These are phyloP conservation scores for Fomitopsis pinicola DNA, from an alignment of 1,284 basidiomycete genomes.

Conservation along the genomic window DNA sequence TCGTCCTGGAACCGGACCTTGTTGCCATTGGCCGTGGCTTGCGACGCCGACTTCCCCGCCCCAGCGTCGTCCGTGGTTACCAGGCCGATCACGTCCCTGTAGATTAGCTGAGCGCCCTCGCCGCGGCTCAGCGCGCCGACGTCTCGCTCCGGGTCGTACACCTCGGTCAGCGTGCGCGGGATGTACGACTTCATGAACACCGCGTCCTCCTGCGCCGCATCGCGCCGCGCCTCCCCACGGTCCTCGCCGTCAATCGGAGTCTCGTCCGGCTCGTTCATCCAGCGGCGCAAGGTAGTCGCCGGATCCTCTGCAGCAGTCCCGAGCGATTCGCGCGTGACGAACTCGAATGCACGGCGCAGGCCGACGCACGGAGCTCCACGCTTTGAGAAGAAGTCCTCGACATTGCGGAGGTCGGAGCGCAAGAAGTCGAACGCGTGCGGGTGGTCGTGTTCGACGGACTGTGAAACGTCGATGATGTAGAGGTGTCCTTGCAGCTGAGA, in stretches of 20 bases:
- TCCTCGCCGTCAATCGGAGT: conserved; percentile 18
- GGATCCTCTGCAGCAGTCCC: conserved; percentile 29
- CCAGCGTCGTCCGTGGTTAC: conserved; percentile 32
- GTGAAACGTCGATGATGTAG: conserved; percentile 97
- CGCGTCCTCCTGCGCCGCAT: conserved; percentile 65
- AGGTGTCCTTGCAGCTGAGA: conserved; percentile 49
- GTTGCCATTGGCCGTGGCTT: conserved; percentile 8
- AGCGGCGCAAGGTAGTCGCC: conserved; percentile 39
- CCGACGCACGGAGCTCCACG: conserved; percentile 79
- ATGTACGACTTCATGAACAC: conserved; percentile 90
- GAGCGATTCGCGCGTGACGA: conserved; percentile 65
- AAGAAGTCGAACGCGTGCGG: conserved; percentile 96
- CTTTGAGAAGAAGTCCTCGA: conserved; percentile 88
- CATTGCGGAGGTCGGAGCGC: conserved; percentile 87
- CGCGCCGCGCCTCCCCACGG: conserved; percentile 8
- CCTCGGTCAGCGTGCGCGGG: conserved; percentile 87
- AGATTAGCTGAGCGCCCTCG: conserved; percentile 73
- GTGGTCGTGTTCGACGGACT: conserved; percentile 98
- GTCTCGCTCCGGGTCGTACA: conserved; percentile 91
- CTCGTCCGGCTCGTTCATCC: conserved; percentile 44
- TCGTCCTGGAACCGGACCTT: conserved; percentile 16
- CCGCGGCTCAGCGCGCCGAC: conserved; percentile 71
- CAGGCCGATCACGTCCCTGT: conserved; percentile 80
- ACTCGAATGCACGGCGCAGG: conserved; percentile 83
- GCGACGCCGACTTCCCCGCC: not conserved